Evolutionary conservation across 352 stramenopile species (phyloP), one percentile per base, ranked within the genome.

Genomic region (Globisporangium cylindrosporum): DNA sequence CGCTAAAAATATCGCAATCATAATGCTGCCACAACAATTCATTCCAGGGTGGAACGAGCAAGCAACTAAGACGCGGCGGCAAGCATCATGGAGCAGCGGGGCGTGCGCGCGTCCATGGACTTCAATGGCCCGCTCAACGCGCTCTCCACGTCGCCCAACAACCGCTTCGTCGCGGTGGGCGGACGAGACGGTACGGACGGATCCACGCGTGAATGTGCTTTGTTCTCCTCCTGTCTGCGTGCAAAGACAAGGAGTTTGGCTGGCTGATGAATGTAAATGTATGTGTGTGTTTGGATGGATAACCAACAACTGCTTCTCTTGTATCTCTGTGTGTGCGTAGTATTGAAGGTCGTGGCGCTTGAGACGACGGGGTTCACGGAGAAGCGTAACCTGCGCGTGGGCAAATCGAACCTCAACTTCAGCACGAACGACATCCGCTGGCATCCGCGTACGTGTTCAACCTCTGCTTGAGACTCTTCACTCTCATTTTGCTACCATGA

Each of bases 391-490:
- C 69, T 96, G 63, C 84, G 89, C 60, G 88, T 89, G 12, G 84
- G 85, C 56, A 96, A 94, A 59, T 82, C 87, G 14, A 93, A 84
- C 36, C 77, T 95, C 56, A 96, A 92, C 68, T 94, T 96, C 36
- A 96, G 84, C 64, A 95, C 89, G 20, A 96, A 95, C 62, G 89
- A 96, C 66, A 95, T 96, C 51, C 89, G 89, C 6, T 96, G 89
- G 89, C 86, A 96, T 68, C 89, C 87, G 49, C 86, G 88, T 95
- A 84, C 60, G 81, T 72, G 1, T 22, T 4, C 3, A n/a, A 48
- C 41, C 3, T 7, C 15, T n/a, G 15, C 41, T n/a, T 43, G 12
- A n/a, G 3, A 8, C 41, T 48, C 41, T 9, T 29, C 14, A 27
- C 24, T 20, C 24, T 20, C 29, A 18, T 22, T 25, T 12, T 25